Evolutionary conservation across 805 yeast genomes (phyloP).

Genomic region (Starmerella davenportii): DNA sequence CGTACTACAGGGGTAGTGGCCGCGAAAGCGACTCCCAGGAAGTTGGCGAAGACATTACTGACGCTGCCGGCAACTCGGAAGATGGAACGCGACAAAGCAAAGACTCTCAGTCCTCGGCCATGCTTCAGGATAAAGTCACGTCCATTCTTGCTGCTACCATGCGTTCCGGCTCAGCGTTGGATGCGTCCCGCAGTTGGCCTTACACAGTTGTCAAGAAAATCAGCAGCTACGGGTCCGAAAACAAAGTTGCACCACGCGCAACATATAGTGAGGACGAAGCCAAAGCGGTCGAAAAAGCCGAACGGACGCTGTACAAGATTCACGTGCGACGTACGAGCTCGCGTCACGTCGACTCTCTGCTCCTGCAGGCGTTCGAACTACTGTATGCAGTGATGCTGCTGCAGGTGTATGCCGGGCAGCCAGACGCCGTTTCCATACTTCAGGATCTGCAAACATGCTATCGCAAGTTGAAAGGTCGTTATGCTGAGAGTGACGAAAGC

Average conservation of each 20-base stretch:
- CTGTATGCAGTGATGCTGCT: slow-evolving; percentile 58
- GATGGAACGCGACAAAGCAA: slow-evolving; percentile 2
- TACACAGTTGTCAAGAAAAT: slow-evolving; percentile 18
- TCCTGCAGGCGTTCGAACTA: slow-evolving; percentile 51
- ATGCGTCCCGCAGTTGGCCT: slow-evolving; percentile 42
- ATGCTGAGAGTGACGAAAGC: slow-evolving; percentile 22
- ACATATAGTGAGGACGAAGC: slow-evolving; percentile 43
- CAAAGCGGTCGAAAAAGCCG: slow-evolving; percentile 31
- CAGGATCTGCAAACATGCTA: slow-evolving; percentile 54
- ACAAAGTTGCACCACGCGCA: slow-evolving; percentile 19
- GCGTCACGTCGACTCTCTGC: slow-evolving; percentile 25
- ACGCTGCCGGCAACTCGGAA: slow-evolving; percentile 1
- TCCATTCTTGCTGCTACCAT: slow-evolving; percentile 48
- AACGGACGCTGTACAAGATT: slow-evolving; percentile 32
- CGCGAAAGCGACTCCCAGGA: neutral
- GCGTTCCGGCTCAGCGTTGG: neutral
- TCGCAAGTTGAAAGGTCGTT: slow-evolving; percentile 26
- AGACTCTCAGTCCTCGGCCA: slow-evolving; percentile 12
- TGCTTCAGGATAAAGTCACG: slow-evolving; percentile 32
- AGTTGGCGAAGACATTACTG: neutral
- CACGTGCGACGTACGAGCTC: slow-evolving; percentile 24
- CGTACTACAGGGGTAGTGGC: slow-evolving; percentile 25
- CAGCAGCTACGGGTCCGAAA: slow-evolving; percentile 11
- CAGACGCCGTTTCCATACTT: slow-evolving; percentile 57
- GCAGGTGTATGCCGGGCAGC: slow-evolving; percentile 53